Evolutionary conservation across 208 protist species (phyloP).

Genomic region (Novymonas esmeraldas): DNA sequence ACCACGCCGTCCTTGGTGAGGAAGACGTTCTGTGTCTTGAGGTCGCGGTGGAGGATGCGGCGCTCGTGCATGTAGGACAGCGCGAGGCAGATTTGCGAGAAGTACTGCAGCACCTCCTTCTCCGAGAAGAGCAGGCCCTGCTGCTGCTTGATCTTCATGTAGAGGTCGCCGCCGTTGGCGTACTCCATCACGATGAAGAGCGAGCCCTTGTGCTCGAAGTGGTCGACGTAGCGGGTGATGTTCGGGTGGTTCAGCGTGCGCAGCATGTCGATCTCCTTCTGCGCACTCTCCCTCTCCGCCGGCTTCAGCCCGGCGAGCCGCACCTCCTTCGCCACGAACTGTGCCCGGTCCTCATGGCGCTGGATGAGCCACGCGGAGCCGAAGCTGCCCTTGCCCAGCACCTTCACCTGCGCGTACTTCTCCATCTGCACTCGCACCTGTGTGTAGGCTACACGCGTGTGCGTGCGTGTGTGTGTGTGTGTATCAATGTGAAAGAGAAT

Average conservation of each 20-base stretch:
- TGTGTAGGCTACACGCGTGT: neutral
- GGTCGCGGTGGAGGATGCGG: slow-evolving; percentile 88
- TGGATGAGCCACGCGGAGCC: slow-evolving; percentile 91
- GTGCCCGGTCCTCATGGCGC: slow-evolving; percentile 68
- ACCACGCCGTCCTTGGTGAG: slow-evolving; percentile 84
- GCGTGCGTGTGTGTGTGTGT: neutral
- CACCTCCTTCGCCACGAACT: slow-evolving; percentile 93
- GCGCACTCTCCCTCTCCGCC: slow-evolving; percentile 78
- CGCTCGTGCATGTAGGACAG: slow-evolving; percentile 86
- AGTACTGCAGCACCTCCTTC: slow-evolving; percentile 84
- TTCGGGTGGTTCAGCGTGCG: slow-evolving; percentile 87
- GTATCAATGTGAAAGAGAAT: neutral
- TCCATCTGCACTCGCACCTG: no score
- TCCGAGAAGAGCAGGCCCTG: slow-evolving; percentile 71
- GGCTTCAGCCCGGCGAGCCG: slow-evolving; percentile 75
- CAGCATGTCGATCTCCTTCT: slow-evolving; percentile 92
- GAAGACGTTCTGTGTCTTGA: slow-evolving; percentile 93
- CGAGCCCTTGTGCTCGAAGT: slow-evolving; percentile 79
- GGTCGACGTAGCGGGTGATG: slow-evolving; percentile 91
- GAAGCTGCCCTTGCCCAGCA: slow-evolving; percentile 93
- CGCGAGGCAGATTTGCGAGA: slow-evolving; percentile 84
- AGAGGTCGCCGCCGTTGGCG: slow-evolving; percentile 89
- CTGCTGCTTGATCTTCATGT: slow-evolving; percentile 84
- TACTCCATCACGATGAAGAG: slow-evolving; percentile 95
- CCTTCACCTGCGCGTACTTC: slow-evolving; percentile 83